Evolutionary conservation across 164 flowering plant genomes (phyloP), one percentile per base, ranked within the genome.

Genomic region (Macadamia tetraphylla): DNA sequence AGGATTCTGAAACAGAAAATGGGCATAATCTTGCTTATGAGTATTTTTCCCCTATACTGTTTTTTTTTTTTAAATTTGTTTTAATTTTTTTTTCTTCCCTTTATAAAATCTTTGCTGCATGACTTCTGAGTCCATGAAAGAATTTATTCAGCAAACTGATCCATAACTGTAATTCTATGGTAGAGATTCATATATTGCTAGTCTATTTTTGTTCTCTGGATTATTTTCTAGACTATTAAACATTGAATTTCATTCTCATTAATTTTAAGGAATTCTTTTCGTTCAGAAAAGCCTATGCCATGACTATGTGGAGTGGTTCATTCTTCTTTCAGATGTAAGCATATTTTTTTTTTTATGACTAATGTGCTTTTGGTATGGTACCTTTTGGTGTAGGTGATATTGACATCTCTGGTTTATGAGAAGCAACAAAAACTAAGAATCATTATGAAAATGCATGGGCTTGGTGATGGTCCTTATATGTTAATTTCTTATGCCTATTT

Each of bases 381-480:
- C 8, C 23, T 30, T 57, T 51, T 72, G 64, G 30, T 82, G 74
- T 73, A 81, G 80, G 80, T 81, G 42, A 61, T 81, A 12, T 60
- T 75, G 63, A 60, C 64, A 8, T 53, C 67, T 56, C 52, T 81
- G 61, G 84, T 81, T 63, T 79, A 81, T 60, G 84, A 81, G 69
- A 81, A 81, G 70, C 77, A 81, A 68, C 70, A 74, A 15, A 81
- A 74, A 3, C 65, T 81, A 18, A 74, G 81, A 67, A 74, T 78
- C 30, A 78, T 78, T 76, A 81, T 79, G 84, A 81, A 81, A 68
- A 79, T 81, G 79, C 82, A 81, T 67, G 84, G 82, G 11, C 84
- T 81, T 57, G 79, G 80, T 13, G 82, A 81, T 67, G 78, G 71
- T 6, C 75, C 84, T 29, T 81, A 79, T 73, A 79, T 79, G 82